phyloP scores from a whole-genome alignment of 1,284 basidiomycete species.

The Tilletiopsis washingtonensis region DNA sequence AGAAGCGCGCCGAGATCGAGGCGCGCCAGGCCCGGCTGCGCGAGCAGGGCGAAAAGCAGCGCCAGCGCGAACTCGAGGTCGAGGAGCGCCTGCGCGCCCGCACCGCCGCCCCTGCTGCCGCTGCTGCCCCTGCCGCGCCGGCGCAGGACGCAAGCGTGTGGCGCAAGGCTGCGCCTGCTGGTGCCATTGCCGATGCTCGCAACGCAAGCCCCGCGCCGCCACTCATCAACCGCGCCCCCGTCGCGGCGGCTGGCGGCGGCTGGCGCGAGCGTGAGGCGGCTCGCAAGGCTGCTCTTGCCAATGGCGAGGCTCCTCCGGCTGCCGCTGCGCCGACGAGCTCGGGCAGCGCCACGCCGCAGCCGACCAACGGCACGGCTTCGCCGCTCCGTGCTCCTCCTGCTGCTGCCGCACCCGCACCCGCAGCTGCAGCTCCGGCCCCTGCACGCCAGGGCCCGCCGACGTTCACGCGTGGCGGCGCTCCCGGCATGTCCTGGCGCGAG shows the following conservation, averaged over 20 bases:
- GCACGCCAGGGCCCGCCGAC: too few species aligned
- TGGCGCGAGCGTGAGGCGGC: slow-evolving; percentile 5
- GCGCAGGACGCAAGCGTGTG: neutral
- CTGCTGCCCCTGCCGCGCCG: slow-evolving; percentile 10
- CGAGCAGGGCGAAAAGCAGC: slow-evolving; percentile 31
- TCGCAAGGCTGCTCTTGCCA: slow-evolving; percentile 7
- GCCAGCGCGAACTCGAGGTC: slow-evolving; percentile 33
- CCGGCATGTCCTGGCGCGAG: slow-evolving; percentile 17
- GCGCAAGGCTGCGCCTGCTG: slow-evolving; percentile 6
- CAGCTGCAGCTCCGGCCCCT: slow-evolving; percentile 9
- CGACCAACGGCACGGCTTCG: neutral
- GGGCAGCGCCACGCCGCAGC: neutral
- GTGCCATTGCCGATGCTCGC: slow-evolving; percentile 6
- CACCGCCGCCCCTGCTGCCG: neutral
- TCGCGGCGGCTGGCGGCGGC: slow-evolving; percentile 8
- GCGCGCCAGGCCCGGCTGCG: slow-evolving; percentile 39
- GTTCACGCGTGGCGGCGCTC: slow-evolving; percentile 1
- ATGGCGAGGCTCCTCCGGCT: slow-evolving; percentile 1
- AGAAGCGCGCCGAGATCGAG: slow-evolving; percentile 43
- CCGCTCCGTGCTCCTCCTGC: slow-evolving; percentile 9
- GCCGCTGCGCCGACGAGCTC: neutral
- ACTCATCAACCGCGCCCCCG: neutral
- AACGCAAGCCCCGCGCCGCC: slow-evolving; percentile 1
- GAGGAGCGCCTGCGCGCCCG: slow-evolving; percentile 10
- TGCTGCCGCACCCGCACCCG: slow-evolving; percentile 6